Percentiles rank a stretch among this genome's conserved stretches.
phyloP scores from a whole-genome alignment of 2,329 filamentous ascomycete species.

The Colletotrichum sp. region DNA sequence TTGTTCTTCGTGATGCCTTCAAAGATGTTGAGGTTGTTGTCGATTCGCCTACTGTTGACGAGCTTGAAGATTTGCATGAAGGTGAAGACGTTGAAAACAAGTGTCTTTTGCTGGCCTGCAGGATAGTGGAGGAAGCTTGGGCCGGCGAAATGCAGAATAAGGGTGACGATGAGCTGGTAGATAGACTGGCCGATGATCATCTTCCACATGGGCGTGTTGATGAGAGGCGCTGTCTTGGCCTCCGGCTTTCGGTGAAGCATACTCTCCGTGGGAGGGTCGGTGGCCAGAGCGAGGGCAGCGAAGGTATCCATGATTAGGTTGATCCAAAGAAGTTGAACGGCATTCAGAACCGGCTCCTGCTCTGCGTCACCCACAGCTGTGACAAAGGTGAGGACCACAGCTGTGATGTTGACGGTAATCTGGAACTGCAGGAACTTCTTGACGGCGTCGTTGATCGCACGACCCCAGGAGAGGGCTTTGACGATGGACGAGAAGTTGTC shows the following conservation, averaged over 20 bases:
- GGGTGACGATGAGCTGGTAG: conserved; percentile 73
- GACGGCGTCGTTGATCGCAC: conserved; percentile 68
- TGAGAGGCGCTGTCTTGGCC: conserved; percentile 74
- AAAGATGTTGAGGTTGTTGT: conserved; percentile 79
- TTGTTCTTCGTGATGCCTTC: conserved; percentile 71
- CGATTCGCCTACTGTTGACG: conserved; percentile 75
- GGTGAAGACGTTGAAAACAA: conserved; percentile 84
- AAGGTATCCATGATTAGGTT: conserved; percentile 89
- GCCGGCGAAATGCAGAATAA: conserved; percentile 72
- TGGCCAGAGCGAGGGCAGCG: conserved; percentile 77
- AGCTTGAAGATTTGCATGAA: conserved; percentile 88
- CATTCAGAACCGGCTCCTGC: conserved; percentile 73
- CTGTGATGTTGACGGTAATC: conserved; percentile 80
- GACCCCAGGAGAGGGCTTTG: conserved; percentile 66
- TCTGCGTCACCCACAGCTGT: conserved; percentile 70
- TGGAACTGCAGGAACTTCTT: conserved; percentile 71
- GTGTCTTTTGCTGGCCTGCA: conserved; percentile 54
- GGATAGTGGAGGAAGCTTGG: conserved; percentile 57
- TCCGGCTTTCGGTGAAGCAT: conserved; percentile 78
- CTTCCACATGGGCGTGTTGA: conserved; percentile 84
- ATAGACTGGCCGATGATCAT: conserved; percentile 86
- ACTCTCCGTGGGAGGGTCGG: conserved; percentile 72
- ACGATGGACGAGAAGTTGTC: conserved; percentile 69
- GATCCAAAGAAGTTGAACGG: conserved; percentile 84
- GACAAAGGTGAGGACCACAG: conserved; percentile 78